Base-by-base conservation (phyloP, 2,329 filamentous ascomycete genomes). In the Neofusicoccum laricinum region DNA sequence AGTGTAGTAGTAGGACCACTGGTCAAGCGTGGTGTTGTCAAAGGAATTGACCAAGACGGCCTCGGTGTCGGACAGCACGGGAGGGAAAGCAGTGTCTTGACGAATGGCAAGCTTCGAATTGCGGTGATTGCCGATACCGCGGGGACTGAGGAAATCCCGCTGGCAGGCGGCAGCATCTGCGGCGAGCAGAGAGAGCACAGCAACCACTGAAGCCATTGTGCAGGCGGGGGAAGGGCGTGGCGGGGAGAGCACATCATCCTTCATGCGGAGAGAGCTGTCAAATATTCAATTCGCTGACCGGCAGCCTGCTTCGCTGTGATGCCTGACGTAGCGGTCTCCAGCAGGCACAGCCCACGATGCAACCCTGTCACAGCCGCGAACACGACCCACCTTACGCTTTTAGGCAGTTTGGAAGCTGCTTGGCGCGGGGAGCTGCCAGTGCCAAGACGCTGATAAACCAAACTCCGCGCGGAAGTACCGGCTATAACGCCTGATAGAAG, bases 31-130 rank as follows among this genome's bases (percentile, higher is more conserved):
- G 10, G 71, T 73, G 63, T 76, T 75, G 65, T 79, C 76, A 63
- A 80, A 79, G 2, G 77, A 78, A 59, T 76, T 72, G 38, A 77
- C 65, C 49, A 80, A 68, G n/a, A 78, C 71, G 55, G 76, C 69
- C 65, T 80, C 78, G 55, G 78, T 71, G 1, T 71, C 64, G 46
- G 76, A 73, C 43, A 78, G 67, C 0, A 69, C 68, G 11, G 75
- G 74, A 19, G 75, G 75, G 48, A 76, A 76, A 2, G 70, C 68
- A 5, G 65, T 64, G 4, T 59, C 55, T 59, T 68, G 70, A 32
- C 40, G 66, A 43, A 46, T 65, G 40, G 76, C 72, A 36, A 73
- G 70, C 64, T 75, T 75, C 17, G 70, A 65, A 65, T 70, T 68
- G 36, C 48, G 55, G 11, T 38, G 36, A 15, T 38, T 14, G 15